Percentiles rank a stretch among this genome's conserved stretches.
These are phyloP conservation scores for Venturia oleaginea DNA, from an alignment of 2,329 filamentous ascomycete species.

Conservation along the genomic window DNA sequence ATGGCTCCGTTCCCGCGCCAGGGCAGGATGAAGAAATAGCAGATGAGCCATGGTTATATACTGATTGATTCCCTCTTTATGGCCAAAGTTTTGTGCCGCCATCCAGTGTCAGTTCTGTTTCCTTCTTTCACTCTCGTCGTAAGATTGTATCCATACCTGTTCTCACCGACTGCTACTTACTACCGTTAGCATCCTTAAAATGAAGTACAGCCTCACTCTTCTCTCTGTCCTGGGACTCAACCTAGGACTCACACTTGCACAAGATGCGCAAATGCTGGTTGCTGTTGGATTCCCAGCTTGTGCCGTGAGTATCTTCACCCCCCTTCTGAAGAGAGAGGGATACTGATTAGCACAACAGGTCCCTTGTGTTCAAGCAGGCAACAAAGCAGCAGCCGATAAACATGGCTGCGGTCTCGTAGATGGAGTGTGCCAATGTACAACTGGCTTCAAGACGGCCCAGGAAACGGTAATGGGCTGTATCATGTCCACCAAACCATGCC, in stretches of 20 bases:
- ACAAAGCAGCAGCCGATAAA: neutral
- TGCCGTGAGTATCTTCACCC: neutral
- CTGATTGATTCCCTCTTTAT: neutral
- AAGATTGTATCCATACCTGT: too few species aligned
- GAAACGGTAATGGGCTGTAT: neutral
- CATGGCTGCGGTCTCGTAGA: neutral
- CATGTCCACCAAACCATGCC: neutral
- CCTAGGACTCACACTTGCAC: neutral
- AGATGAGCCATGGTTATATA: neutral
- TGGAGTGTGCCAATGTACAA: conserved; percentile 3
- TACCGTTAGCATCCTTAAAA: neutral
- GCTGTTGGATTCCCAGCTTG: conserved; percentile 4
- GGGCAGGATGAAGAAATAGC: neutral
- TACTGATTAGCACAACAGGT: neutral
- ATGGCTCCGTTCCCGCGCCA: neutral
- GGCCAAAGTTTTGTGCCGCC: too few species aligned
- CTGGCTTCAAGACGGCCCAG: neutral
- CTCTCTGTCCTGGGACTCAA: neutral
- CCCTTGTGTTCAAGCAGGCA: neutral
- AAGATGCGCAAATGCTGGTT: neutral
- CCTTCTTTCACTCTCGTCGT: neutral
- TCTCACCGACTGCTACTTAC: neutral
- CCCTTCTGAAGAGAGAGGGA: too few species aligned
- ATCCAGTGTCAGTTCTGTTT: too few species aligned
- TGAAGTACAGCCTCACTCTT: neutral